Evolutionary conservation across 163 green algal genomes (phyloP), one percentile per base, ranked within the genome.

Genomic region (Scenedesmus sp.): DNA sequence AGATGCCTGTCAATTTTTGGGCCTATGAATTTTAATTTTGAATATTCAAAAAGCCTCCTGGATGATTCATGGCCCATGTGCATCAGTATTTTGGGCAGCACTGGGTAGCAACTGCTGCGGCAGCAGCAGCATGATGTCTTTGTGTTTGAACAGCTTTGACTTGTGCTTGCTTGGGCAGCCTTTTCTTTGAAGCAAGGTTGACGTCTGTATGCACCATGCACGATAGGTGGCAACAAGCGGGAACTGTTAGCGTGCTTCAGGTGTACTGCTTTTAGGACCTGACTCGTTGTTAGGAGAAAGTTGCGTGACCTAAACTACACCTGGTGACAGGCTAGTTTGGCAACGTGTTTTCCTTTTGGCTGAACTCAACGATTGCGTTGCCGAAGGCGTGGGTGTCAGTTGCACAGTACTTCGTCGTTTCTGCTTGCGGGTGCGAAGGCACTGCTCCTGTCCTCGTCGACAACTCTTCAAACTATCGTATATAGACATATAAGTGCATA

Each of bases 391-490:
- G 70, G 70, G 12, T 23, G 70, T 79, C 70, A 79, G 70, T 79
- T 79, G 70, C 70, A 79, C 70, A 79, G 23, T 79, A 79, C 70
- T 52, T 79, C 70, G 70, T 79, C 70, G 70, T 79, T 79, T 79
- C 70, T 79, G 70, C 70, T 79, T 79, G 70, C 23, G 20, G 70
- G 23, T 52, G 4, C 70, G 70, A 12, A 52, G 13, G 70, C 23
- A 79, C 23, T 52, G 70, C 70, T 5, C 12, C 5, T 52, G 6
- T 18, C 2, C 70, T 46, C 2, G 13, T 4, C 70, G 5, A 52
- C 9, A 13, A 34, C 23, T 52, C 23, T 79, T 2, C 52, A 46
- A 79, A 15, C 18, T 52, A 23, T 8, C 1, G 3, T 79, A 15
- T 3, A 79, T 52, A 23, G 20, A 15, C 1, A 3, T 15, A 4